Evolutionary conservation across 78 protist species (phyloP).

Genomic region (Trichosphaerium sp.): DNA sequence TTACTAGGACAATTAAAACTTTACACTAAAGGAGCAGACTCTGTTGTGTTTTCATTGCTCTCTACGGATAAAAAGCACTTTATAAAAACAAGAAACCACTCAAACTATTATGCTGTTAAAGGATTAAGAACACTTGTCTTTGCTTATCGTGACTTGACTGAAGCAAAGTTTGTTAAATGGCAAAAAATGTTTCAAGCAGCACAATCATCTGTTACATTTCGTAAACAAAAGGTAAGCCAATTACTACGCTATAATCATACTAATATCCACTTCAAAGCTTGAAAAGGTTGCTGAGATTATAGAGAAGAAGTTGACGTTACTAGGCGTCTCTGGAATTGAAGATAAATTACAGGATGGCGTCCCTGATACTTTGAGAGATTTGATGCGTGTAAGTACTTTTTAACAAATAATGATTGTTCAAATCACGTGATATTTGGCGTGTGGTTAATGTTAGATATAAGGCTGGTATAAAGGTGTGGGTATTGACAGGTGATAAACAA

Average conservation of each 20-base stretch:
- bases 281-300: slow-evolving; percentile 17
- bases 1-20: slow-evolving; percentile 9
- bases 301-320: slow-evolving; percentile 42
- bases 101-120: not conserved
- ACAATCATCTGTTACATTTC: not conserved
- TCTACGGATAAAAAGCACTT: not conserved
- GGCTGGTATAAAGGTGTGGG: slow-evolving; percentile 88
- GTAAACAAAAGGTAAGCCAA: slow-evolving; percentile 6
- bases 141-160: not conserved
- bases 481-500: slow-evolving; percentile 96
- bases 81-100: not conserved
- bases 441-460: too few relatives aligned
- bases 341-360: slow-evolving; percentile 89
- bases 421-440: too few relatives aligned
- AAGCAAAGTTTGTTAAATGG: not conserved
- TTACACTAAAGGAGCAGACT: slow-evolving; percentile 81
- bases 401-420: too few relatives aligned
- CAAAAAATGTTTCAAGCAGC: slow-evolving; percentile 5
- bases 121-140: too few relatives aligned
- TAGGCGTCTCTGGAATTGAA: slow-evolving; percentile 83
- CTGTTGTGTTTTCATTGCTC: slow-evolving; percentile 24
- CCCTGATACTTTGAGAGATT: slow-evolving; percentile 49
- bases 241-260: not conserved
- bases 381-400: too few relatives aligned
- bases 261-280: not conserved